A percentile compares a stretch with the other conserved stretches of the same genome.
phyloP scores from a whole-genome alignment of 306 rosid species.

The Quercus ilex region DNA sequence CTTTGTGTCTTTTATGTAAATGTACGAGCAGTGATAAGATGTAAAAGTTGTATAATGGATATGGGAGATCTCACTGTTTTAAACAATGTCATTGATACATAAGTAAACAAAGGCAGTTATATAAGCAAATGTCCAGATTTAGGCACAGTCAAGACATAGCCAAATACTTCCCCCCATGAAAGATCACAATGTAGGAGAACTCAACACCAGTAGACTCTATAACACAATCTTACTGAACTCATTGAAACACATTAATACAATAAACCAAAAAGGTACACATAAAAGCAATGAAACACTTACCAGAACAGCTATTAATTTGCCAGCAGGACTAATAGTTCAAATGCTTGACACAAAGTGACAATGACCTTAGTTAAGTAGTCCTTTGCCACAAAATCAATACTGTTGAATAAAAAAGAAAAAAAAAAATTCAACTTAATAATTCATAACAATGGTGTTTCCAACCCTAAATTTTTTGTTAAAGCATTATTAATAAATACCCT shows the following conservation, averaged over 20 bases:
- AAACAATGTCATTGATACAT: neutral
- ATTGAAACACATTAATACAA: neutral
- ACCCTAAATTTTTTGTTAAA: neutral
- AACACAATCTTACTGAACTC: neutral
- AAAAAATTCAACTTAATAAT: neutral
- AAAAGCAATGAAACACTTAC: conserved; percentile 40
- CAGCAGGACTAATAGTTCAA: conserved; percentile 25
- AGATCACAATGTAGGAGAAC: neutral
- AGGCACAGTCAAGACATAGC: neutral
- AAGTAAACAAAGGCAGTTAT: neutral
- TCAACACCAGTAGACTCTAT: neutral
- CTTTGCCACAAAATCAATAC: neutral
- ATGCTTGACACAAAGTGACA: neutral
- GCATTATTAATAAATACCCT: neutral
- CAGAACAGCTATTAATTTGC: conserved; percentile 73
- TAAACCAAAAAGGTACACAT: neutral
- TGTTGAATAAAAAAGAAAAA: neutral
- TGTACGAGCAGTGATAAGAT: too few relatives aligned
- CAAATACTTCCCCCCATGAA: neutral
- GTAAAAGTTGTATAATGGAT: too few relatives aligned
- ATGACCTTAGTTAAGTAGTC: too few relatives aligned
- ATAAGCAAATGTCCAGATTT: neutral
- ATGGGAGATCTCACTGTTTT: too few relatives aligned
- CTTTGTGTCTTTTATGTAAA: too few relatives aligned
- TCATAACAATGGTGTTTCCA: neutral